Evolutionary conservation across 306 rosid species (phyloP).

Genomic region (Trichosanthes cucumerina): DNA sequence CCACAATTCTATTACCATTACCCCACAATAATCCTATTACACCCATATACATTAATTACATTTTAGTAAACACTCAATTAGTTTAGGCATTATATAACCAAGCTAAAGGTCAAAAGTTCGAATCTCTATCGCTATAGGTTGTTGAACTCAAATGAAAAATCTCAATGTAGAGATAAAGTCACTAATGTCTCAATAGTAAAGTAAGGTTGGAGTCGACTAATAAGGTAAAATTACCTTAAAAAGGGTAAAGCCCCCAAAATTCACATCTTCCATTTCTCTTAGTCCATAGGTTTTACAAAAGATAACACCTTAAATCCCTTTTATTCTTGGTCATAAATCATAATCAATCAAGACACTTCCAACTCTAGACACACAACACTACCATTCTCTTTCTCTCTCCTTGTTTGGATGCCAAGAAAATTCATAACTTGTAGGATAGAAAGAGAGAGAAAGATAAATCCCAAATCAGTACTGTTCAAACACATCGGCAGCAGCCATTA

Average conservation of each 20-base stretch:
- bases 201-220: neutral
- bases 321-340: neutral
- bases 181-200: no score
- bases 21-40: no score
- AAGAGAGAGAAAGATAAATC: neutral
- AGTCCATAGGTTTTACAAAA: neutral
- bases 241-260: neutral
- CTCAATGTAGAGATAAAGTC: no score
- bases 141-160: no score
- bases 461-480: slow-evolving; percentile 25
- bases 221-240: neutral
- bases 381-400: neutral
- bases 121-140: no score
- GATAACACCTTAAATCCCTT: neutral
- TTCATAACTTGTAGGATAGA: neutral
- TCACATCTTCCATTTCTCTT: neutral
- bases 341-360: neutral
- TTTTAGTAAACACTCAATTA: no score
- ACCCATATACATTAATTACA: no score
- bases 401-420: neutral
- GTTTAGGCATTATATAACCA: no score
- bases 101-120: no score
- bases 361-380: neutral
- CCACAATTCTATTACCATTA: no score
- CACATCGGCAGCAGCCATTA: slow-evolving; percentile 50